Evolutionary conservation across 352 stramenopile genomes (phyloP).

Genomic region (Phytophthora ohioensis): DNA sequence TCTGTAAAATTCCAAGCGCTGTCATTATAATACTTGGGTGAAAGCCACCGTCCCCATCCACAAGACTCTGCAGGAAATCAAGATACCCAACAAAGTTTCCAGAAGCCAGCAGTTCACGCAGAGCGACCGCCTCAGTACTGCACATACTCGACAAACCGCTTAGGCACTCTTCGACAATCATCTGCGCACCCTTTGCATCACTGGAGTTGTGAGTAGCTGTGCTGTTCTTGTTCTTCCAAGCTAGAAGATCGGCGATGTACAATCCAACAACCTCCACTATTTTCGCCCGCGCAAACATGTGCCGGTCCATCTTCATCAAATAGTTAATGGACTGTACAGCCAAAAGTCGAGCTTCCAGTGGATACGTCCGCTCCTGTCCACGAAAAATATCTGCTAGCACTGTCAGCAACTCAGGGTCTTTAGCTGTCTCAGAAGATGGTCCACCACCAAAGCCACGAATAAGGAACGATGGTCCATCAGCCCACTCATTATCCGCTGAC

Average conservation of each 20-base stretch:
- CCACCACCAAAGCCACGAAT: slow-evolving; percentile 60
- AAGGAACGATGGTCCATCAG: slow-evolving; percentile 62
- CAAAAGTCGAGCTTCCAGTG: slow-evolving; percentile 60
- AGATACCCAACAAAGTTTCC: slow-evolving; percentile 61
- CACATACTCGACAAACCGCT: slow-evolving; percentile 78
- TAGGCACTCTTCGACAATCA: slow-evolving; percentile 86
- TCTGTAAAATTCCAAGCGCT: slow-evolving; percentile 72
- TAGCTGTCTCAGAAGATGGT: slow-evolving; percentile 42
- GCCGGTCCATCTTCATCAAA: slow-evolving; percentile 83
- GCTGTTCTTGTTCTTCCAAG: slow-evolving; percentile 38
- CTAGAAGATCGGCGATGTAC: slow-evolving; percentile 62
- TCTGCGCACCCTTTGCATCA: slow-evolving; percentile 48
- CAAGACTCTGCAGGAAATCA: slow-evolving; percentile 56
- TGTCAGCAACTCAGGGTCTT: slow-evolving; percentile 68
- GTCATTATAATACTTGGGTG: slow-evolving; percentile 75
- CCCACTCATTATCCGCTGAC: slow-evolving; percentile 78
- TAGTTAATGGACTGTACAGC: slow-evolving; percentile 89
- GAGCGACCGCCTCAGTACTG: slow-evolving; percentile 57
- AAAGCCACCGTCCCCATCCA: slow-evolving; percentile 47
- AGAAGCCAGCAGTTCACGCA: slow-evolving; percentile 58
- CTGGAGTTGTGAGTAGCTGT: slow-evolving; percentile 2
- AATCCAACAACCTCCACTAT: slow-evolving; percentile 58
- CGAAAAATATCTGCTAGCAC: slow-evolving; percentile 65
- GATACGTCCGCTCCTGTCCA: slow-evolving; percentile 45
- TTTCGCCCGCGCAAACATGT: slow-evolving; percentile 59